Evolutionary conservation across 2,329 filamentous ascomycete species (phyloP), one percentile per base, ranked within the genome.

Genomic region (Zymoseptoria crescenta): DNA sequence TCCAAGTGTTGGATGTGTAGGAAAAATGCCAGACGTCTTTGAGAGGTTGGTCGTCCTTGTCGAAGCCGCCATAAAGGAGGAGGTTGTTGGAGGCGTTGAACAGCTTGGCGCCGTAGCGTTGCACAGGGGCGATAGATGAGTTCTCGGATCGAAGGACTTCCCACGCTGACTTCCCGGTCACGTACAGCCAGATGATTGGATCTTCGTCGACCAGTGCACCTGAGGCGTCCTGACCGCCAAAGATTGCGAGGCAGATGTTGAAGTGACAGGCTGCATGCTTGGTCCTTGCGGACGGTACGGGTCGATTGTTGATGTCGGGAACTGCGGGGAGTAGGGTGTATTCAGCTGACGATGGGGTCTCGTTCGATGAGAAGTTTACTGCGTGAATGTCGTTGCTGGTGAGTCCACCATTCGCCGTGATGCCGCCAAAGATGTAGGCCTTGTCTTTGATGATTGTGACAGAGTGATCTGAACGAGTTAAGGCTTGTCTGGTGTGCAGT

Each of bases 351-450:
- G 74, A 71, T 27, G 73, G 66, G 9, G 74, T 71, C 13, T 70
- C 67, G 59, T 56, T 69, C 19, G 70, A 68, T 65, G 69, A 58
- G 71, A 70, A 45, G 4, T 73, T 74, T 41, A 78, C 62, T 2
- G 70, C 68, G 56, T 78, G 77, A 1, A 78, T 69, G 13, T 79
- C 76, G 54, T 74, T 78, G 57, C 72, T 73, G 3, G 75, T 74
- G 13, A 76, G 60, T 27, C 69, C 65, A n/a, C 69, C 70, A 6
- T 68, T 65, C 1, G 68, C 62, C 24, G 71, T 74, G 41, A 72
- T 68, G 52, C 76, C 77, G 45, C 76, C 76, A 58, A 77, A 78
- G 24, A 79, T 72, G 62, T 76, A 78, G 4, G 76, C 75, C 62
- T 75, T 77, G 64, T 76, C 73, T 48, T 69, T 64, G 30, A 78